Percentiles rank a stretch among this genome's conserved stretches.
phyloP scores from a whole-genome alignment of 2,329 filamentous ascomycete genomes.

The Penicillium sp. region DNA sequence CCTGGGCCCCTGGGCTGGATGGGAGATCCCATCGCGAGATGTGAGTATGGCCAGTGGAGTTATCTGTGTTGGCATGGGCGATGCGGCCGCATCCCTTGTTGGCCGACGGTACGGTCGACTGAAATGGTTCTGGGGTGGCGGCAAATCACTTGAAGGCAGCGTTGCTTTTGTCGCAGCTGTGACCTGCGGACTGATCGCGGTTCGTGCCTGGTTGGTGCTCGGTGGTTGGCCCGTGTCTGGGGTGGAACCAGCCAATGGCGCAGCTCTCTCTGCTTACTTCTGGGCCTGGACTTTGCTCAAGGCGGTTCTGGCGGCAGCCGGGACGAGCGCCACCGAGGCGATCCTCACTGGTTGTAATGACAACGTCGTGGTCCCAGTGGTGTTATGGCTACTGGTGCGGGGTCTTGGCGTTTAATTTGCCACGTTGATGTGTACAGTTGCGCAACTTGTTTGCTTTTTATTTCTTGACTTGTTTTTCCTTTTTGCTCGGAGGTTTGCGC shows the following conservation, averaged over 20 bases:
- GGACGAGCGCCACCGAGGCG: conserved; percentile 89
- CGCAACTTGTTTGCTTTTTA: neutral
- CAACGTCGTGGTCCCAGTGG: conserved; percentile 93
- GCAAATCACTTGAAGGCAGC: conserved; percentile 88
- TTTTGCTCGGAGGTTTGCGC: conserved; percentile 1
- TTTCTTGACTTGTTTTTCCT: neutral
- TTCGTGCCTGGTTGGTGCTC: conserved; percentile 69
- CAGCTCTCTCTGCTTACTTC: conserved; percentile 17
- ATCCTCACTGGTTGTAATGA: conserved; percentile 96
- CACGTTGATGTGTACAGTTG: conserved; percentile 5
- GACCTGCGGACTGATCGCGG: conserved; percentile 66
- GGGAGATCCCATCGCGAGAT: conserved; percentile 72
- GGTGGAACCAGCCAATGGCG: conserved; percentile 11
- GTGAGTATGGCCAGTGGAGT: conserved; percentile 90
- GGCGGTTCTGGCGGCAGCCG: conserved; percentile 67
- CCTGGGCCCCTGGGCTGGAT: conserved; percentile 60
- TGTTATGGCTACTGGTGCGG: conserved; percentile 88
- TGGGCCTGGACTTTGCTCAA: conserved; percentile 51
- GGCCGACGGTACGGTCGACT: conserved; percentile 79
- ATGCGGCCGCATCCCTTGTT: conserved; percentile 87
- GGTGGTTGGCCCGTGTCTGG: conserved; percentile 63
- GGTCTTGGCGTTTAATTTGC: conserved; percentile 53
- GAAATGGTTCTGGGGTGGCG: conserved; percentile 96
- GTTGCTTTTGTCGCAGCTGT: conserved; percentile 80
- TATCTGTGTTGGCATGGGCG: conserved; percentile 90